Base-by-base conservation (phyloP, 1,284 basidiomycete genomes). In the Ustilago curta region DNA sequence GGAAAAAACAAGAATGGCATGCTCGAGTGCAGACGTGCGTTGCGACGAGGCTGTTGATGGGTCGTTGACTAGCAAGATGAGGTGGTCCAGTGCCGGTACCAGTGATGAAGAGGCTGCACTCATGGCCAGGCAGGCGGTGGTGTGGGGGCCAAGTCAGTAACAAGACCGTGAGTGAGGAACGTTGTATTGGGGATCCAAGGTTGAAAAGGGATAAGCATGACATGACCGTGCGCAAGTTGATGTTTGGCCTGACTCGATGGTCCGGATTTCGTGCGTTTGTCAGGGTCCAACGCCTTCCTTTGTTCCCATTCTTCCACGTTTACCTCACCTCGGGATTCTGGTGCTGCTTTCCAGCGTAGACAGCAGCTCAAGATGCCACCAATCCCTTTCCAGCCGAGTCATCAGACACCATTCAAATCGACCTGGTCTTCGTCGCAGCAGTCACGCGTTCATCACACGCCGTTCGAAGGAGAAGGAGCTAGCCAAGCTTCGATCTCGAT, bases 21-120 rank as follows among this genome's bases (percentile, higher is more conserved):
- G 40, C n/a, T 74, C 68, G 31, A 80, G 60, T 7, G 66, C 55
- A 4, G 60, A 56, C 0, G 43, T 53, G 14, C 37, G 48, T 14
- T 57, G 59, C 40, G 31, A 37, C 7, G 71, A 74, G 8, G 71
- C 61, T 2, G 59, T 62, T 3, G 12, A 25, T 0, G 71, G 65
- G 14, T 70, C 60, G 23, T 70, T 65, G 49, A 74, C 67, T 8
- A 77, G 68, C 19, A 77, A 60, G 21, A 80, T 65, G 21, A 80
- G 63, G 40, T 80, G 78, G 55, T 80, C 78, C 23, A 80, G 64
- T n/a, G 70, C 53, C 3, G 78, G 77, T 0, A 76, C 29, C 23
- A 63, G 42, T 2, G 32, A 60, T 0, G 58, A 37, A 6, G 49
- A 44, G 8, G 60, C 61, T 19, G 53, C 27, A 18, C 27, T 8